phyloP scores from a whole-genome alignment of 2,329 filamentous ascomycete genomes.

The Lasiodiplodia sp. region DNA sequence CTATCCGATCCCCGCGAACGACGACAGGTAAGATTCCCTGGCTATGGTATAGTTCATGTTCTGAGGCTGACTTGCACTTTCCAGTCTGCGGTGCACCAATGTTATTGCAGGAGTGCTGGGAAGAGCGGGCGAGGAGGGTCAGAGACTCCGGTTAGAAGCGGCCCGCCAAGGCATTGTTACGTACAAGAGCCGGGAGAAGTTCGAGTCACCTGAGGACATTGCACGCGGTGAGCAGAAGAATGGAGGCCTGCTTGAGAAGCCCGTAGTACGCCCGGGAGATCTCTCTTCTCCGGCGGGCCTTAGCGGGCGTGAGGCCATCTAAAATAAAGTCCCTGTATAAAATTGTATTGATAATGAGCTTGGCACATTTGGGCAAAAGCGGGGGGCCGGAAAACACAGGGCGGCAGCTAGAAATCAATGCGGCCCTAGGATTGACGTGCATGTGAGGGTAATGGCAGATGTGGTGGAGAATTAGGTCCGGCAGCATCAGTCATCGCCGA shows the following conservation, averaged over 20 bases:
- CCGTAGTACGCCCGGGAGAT: slow-evolving; percentile 5
- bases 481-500: background rate
- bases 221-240: background rate
- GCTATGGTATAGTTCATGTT: background rate
- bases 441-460: background rate
- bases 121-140: slow-evolving; percentile 80
- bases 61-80: slow-evolving; percentile 32
- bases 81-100: slow-evolving; percentile 79
- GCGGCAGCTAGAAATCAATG: background rate
- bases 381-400: background rate
- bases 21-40: slow-evolving; percentile 72
- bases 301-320: slow-evolving; percentile 4
- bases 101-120: slow-evolving; percentile 87
- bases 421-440: background rate
- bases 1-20: slow-evolving; percentile 95
- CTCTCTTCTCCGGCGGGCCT: slow-evolving; percentile 4
- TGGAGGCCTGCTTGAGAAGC: slow-evolving; percentile 1
- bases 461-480: background rate
- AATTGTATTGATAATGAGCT: slow-evolving; percentile 19
- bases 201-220: slow-evolving; percentile 31
- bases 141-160: slow-evolving; percentile 68
- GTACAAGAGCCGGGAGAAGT: slow-evolving; percentile 53
- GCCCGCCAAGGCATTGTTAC: slow-evolving; percentile 69
- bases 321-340: slow-evolving; percentile 6
- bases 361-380: background rate